phyloP scores from a whole-genome alignment of 768 basidiomycete species.

The Boletellus emodensis region DNA sequence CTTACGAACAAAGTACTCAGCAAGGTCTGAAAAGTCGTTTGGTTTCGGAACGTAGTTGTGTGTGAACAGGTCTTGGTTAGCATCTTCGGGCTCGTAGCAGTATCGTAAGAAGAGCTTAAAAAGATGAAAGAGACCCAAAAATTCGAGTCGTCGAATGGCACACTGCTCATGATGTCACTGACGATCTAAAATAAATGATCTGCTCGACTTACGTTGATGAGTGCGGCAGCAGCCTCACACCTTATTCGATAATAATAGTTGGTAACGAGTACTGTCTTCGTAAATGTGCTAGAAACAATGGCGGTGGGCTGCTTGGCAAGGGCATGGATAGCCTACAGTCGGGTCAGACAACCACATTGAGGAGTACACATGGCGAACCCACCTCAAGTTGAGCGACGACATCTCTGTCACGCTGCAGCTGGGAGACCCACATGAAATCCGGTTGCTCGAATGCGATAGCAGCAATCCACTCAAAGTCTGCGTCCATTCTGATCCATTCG shows the following conservation, averaged over 20 bases:
- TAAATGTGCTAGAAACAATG: constrained; percentile 86
- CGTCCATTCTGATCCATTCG: constrained; percentile 99
- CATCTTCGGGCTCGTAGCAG: constrained; percentile 84
- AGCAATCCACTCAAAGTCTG: constrained; percentile 99
- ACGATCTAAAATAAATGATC: constrained; percentile 3
- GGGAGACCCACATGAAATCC: constrained; percentile 98
- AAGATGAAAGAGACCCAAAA: constrained; percentile 89
- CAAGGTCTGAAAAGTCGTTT: constrained; percentile 87
- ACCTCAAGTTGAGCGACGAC: constrained; percentile 98
- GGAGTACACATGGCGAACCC: constrained; percentile 23
- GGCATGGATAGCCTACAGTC: constrained; percentile 83
- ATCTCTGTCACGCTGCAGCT: constrained; percentile 91
- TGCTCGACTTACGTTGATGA: constrained; percentile 62
- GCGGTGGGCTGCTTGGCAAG: constrained; percentile 76
- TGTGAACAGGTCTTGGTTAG: constrained; percentile 75
- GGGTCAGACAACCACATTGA: constrained; percentile 9
- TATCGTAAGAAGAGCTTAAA: constrained; percentile 92
- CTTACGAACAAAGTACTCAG: constrained; percentile 95
- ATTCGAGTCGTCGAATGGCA: constrained; percentile 76
- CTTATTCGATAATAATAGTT: constrained; percentile 97
- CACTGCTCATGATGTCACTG: constrained; percentile 48
- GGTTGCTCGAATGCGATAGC: constrained; percentile 89
- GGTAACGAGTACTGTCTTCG: constrained; percentile 89
- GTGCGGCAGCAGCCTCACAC: constrained; percentile 85
- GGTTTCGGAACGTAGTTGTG: constrained; percentile 93